Conservation (phyloP, 306 rosid species). For the Casuarina glauca region DNA sequence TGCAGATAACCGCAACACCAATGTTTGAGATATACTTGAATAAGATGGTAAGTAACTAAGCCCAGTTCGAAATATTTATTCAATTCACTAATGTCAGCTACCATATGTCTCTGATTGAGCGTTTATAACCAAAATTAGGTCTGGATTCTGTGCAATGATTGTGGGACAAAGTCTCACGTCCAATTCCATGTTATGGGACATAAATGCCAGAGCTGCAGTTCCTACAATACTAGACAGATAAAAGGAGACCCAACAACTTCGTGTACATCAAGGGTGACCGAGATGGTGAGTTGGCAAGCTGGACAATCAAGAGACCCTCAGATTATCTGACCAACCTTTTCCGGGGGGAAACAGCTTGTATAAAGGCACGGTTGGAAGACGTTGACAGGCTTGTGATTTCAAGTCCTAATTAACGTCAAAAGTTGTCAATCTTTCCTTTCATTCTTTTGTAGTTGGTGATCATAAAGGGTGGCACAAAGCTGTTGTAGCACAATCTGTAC, state of each 20-base stretch:
- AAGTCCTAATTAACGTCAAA: too few relatives aligned
- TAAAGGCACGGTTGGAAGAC: not conserved
- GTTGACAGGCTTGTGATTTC: not conserved
- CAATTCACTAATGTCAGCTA: not conserved
- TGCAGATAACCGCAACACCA: constrained; percentile 65
- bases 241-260: constrained; percentile 46
- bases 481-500: too few relatives aligned
- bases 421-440: too few relatives aligned
- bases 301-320: not conserved
- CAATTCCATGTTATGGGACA: constrained; percentile 60
- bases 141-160: constrained; percentile 83
- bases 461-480: too few relatives aligned
- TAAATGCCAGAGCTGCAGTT: constrained; percentile 63
- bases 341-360: constrained; percentile 1
- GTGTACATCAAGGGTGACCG: constrained; percentile 35
- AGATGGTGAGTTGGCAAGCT: constrained; percentile 34
- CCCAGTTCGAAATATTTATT: not conserved
- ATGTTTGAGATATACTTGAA: constrained; percentile 54
- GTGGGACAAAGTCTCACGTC: constrained; percentile 57
- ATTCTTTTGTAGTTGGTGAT: too few relatives aligned
- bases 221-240: constrained; percentile 67
- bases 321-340: not conserved
- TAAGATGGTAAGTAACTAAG: constrained; percentile 48
- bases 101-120: constrained; percentile 5
- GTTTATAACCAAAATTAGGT: constrained; percentile 39